Evolutionary conservation across 345 rosid genomes (phyloP), one percentile per base, ranked within the genome.

Genomic region (Eucalyptus shirleyi): DNA sequence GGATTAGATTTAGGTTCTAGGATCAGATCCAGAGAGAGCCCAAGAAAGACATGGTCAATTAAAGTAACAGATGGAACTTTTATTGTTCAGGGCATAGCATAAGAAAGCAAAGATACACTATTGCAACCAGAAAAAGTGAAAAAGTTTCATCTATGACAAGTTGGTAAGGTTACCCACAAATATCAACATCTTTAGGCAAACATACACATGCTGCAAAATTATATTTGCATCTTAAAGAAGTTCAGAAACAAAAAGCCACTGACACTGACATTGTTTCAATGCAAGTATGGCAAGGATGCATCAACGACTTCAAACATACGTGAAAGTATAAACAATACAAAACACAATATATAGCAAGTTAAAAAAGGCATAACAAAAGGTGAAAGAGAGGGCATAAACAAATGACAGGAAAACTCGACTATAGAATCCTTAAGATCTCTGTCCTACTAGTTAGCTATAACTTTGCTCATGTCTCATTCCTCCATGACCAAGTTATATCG

Each of bases 241-340:
- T 60, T 60, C 17, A 60, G 67, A 60, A 60, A 60, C 67, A 60
- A 60, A 60, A 28, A 6, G 67, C 67, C 67, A 60, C 32, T 26
- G 32, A 60, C 67, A 28, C 67, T 60, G n/a, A 60, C 67, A 28
- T 28, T 12, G 16, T 60, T 60, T 60, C 67, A 60, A 60, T 6
- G 6, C 67, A 28, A 60, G 67, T 60, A 60, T 12, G 32, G 67
- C 32, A 60, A 60, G 13, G 67, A 60, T 60, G 67, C 32, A 60
- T 60, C 67, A 12, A 60, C 16, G 2, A 60, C 32, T 0, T 60
- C n/a, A 26, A 0, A 60, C 32, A 26, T 11, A 60, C n/a, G 0
- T 26, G 67, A 12, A 60, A 60, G 67, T 60, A 28, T 60, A 60
- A 28, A 60, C 32, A 28, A 60, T 28, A 60, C n/a, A 60, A 60